Percentiles rank a stretch among this genome's conserved stretches.
phyloP scores from a whole-genome alignment of 306 rosid species.

The Echinosophora koreensis region DNA sequence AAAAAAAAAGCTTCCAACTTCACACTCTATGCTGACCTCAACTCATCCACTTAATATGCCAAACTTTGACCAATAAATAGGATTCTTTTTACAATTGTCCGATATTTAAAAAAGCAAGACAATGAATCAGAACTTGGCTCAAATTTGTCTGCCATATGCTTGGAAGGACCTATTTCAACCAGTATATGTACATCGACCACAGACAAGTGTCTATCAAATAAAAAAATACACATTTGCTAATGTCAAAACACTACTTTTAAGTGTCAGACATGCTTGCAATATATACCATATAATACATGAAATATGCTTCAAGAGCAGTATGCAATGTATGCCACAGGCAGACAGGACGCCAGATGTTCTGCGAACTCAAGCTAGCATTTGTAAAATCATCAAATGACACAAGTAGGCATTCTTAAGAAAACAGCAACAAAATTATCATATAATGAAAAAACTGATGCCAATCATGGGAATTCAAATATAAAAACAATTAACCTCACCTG shows the following conservation, averaged over 20 bases:
- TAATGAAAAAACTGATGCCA: conserved; percentile 34
- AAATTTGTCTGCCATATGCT: background rate
- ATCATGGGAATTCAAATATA: conserved; percentile 25
- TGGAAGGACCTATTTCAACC: conserved; percentile 8
- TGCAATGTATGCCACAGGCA: conserved; percentile 1
- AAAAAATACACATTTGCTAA: background rate
- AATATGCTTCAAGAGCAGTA: conserved; percentile 17
- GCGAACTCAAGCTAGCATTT: conserved; percentile 4
- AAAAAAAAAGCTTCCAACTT: background rate
- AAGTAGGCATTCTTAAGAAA: conserved; percentile 27
- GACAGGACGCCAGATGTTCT: background rate
- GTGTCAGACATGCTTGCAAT: background rate
- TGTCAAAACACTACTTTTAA: background rate
- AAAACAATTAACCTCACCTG: conserved; percentile 61
- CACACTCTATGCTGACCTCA: background rate
- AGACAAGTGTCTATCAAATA: background rate
- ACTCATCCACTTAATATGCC: background rate
- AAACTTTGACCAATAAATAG: background rate
- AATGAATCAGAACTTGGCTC: background rate
- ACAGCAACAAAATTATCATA: background rate
- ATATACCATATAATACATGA: conserved; percentile 1
- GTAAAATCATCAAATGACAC: background rate
- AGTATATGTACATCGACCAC: background rate
- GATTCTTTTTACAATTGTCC: background rate
- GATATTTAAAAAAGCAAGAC: background rate